Evolutionary conservation across 2,329 filamentous ascomycete species (phyloP).

Genomic region (Xylaria sp.): DNA sequence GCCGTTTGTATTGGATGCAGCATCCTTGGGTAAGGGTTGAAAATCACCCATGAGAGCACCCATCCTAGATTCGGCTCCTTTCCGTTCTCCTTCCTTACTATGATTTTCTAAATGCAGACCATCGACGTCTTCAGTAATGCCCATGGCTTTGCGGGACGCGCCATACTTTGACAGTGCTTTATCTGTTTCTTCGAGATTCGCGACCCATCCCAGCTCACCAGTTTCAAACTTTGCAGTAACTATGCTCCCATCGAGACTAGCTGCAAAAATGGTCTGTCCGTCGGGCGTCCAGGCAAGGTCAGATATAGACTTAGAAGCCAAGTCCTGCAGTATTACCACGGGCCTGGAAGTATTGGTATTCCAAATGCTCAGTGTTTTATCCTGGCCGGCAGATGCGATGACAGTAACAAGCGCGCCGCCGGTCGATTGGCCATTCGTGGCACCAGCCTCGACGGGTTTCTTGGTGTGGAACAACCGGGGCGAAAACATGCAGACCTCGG

Average conservation of each 20-base stretch:
- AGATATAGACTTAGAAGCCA: conserved; percentile 89
- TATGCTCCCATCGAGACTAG: conserved; percentile 88
- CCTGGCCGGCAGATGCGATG: conserved; percentile 94
- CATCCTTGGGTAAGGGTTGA: conserved; percentile 58
- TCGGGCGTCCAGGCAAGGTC: conserved; percentile 95
- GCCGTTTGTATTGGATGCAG: conserved; percentile 55
- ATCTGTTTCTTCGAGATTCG: conserved; percentile 85
- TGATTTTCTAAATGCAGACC: conserved; percentile 85
- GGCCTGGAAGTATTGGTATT: conserved; percentile 94
- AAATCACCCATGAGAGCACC: conserved; percentile 96
- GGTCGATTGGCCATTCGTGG: conserved; percentile 52
- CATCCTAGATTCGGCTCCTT: conserved; percentile 92
- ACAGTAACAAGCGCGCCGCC: conserved; percentile 75
- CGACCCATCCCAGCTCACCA: conserved; percentile 89
- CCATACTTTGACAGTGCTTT: conserved; percentile 93
- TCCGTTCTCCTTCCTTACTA: conserved; percentile 89
- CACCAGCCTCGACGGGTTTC: conserved; percentile 63
- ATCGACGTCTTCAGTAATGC: conserved; percentile 91
- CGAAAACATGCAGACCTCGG: conserved; percentile 97
- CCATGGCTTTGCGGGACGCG: conserved; percentile 83
- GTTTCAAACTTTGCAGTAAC: conserved; percentile 80
- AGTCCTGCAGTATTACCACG: conserved; percentile 85
- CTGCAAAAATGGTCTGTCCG: conserved; percentile 83
- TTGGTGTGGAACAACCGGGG: conserved; percentile 83
- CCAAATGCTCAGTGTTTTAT: conserved; percentile 96